Evolutionary conservation across 768 basidiomycete species (phyloP).

Genomic region (Trametes cingulata): DNA sequence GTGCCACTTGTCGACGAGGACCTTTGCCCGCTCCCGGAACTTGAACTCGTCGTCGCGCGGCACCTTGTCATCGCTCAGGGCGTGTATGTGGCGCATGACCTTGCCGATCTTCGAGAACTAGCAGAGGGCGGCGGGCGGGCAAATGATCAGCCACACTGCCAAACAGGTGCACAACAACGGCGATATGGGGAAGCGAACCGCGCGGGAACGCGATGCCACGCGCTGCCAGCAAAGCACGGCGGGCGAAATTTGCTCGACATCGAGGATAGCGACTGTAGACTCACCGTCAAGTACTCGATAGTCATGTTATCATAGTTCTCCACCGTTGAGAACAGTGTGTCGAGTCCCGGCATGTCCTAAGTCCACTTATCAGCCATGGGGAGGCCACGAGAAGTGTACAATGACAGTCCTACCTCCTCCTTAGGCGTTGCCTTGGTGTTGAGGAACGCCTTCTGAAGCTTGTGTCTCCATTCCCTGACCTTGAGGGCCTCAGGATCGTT

Average conservation of each 20-base stretch:
- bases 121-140: conserved; percentile 5
- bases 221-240: conserved; percentile 34
- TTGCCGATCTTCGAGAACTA: conserved; percentile 83
- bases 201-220: conserved; percentile 20
- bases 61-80: conserved; percentile 52
- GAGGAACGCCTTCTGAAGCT: conserved; percentile 85
- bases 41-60: conserved; percentile 68
- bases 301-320: conserved; percentile 78
- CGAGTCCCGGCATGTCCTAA: conserved; percentile 77
- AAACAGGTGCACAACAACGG: conserved; percentile 20
- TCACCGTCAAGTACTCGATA: conserved; percentile 68
- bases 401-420: conserved; percentile 51
- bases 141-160: conserved; percentile 20
- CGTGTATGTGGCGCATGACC: conserved; percentile 86
- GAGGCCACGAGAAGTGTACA: neutral
- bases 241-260: conserved; percentile 11
- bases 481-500: conserved; percentile 65
- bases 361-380: conserved; percentile 12
- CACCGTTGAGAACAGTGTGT: conserved; percentile 72
- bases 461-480: conserved; percentile 91
- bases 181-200: conserved; percentile 19
- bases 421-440: conserved; percentile 64
- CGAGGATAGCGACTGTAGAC: conserved; percentile 23
- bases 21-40: conserved; percentile 69
- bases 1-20: conserved; percentile 72